These are phyloP conservation scores for Ceratobasidium sp. DNA, from an alignment of 1,284 basidiomycete genomes.

Conservation along the genomic window DNA sequence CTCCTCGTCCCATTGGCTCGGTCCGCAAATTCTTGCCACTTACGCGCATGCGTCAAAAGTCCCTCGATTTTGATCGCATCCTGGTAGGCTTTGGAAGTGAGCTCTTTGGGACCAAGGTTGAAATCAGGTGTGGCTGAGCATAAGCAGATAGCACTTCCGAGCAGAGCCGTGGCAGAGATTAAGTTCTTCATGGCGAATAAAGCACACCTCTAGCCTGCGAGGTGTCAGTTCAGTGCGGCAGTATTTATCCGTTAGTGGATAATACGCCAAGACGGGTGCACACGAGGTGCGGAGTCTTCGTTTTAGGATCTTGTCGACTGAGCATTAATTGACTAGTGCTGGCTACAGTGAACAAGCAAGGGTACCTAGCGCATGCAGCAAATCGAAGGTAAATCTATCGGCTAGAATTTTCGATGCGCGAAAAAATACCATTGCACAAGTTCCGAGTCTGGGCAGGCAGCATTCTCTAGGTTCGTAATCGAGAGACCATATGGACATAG, in stretches of 20 bases:
- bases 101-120: slow-evolving; percentile 4
- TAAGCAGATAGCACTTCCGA: slow-evolving; percentile 2
- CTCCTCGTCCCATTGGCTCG: slow-evolving; percentile 35
- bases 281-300: slow-evolving; percentile 8
- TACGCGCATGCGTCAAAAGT: slow-evolving; percentile 15
- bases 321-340: too few relatives aligned
- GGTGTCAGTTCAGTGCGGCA: too few relatives aligned
- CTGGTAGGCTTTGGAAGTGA: slow-evolving; percentile 29
- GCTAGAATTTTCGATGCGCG: not conserved
- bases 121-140: not conserved
- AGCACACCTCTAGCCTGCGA: not conserved
- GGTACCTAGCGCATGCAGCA: too few relatives aligned
- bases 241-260: not conserved
- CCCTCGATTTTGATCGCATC: slow-evolving; percentile 16
- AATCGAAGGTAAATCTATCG: too few relatives aligned
- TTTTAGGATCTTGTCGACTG: not conserved
- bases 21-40: slow-evolving; percentile 34
- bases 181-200: not conserved
- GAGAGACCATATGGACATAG: slow-evolving; percentile 7
- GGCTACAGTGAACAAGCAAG: too few relatives aligned
- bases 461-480: not conserved
- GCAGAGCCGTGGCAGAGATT: not conserved
- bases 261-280: not conserved
- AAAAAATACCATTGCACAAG: not conserved
- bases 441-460: not conserved